phyloP scores from a whole-genome alignment of 495 filamentous ascomycete species.

The Hypoxylon perforatum region DNA sequence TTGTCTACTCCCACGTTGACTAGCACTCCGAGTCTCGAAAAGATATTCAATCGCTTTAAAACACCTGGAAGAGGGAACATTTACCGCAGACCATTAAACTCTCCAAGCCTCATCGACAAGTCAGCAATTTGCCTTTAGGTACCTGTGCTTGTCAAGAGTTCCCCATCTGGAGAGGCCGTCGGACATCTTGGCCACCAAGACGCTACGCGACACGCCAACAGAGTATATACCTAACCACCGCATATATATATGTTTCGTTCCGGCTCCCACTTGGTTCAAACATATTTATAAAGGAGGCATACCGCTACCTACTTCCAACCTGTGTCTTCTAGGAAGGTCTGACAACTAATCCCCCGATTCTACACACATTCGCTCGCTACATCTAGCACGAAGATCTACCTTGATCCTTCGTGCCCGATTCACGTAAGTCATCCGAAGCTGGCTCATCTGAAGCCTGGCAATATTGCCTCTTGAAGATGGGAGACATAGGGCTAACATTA shows the following conservation, averaged over 20 bases:
- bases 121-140: too few species aligned
- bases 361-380: constrained; percentile 55
- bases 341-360: constrained; percentile 40
- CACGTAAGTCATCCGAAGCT: constrained; percentile 46
- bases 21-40: constrained; percentile 43
- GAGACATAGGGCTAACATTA: too few species aligned
- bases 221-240: too few species aligned
- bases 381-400: constrained; percentile 38
- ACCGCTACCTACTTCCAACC: constrained; percentile 26
- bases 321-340: constrained; percentile 36
- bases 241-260: constrained; percentile 19
- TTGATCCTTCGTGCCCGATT: constrained; percentile 50
- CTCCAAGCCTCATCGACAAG: too few species aligned
- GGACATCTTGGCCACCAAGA: constrained; percentile 9
- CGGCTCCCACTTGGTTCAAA: constrained; percentile 31
- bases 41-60: constrained; percentile 54
- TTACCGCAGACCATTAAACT: constrained; percentile 30
- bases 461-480: constrained; percentile 12
- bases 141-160: too few species aligned
- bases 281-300: constrained; percentile 31
- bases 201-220: constrained; percentile 10
- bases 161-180: constrained; percentile 18
- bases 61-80: constrained; percentile 44
- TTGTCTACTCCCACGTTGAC: constrained; percentile 33
- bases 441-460: constrained; percentile 6